phyloP scores from a whole-genome alignment of 202 grass and related monocot species.

The Hordeum pubiflorum region DNA sequence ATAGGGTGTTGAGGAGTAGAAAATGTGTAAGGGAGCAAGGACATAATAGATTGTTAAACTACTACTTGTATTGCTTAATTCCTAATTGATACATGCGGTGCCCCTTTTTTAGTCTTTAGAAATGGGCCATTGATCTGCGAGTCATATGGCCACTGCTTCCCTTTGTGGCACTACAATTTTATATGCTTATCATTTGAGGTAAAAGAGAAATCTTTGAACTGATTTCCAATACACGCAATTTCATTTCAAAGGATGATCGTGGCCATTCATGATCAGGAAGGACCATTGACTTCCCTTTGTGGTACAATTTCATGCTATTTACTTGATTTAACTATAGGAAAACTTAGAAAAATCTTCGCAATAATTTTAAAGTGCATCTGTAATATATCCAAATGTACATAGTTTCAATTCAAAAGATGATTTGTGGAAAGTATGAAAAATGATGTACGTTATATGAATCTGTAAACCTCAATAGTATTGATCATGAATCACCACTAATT shows the following conservation, averaged over 20 bases:
- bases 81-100: not conserved
- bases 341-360: not conserved
- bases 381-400: not conserved
- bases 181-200: slow-evolving; percentile 5
- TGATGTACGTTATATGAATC: not conserved
- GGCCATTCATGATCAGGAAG: not conserved
- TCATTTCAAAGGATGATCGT: not conserved
- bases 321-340: slow-evolving; percentile 16
- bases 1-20: not conserved
- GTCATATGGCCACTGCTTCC: slow-evolving; percentile 1
- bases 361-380: not conserved
- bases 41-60: not conserved
- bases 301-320: slow-evolving; percentile 7
- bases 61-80: not conserved
- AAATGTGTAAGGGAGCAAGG: not conserved
- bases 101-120: not conserved
- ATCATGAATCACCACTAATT: not conserved
- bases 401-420: not conserved
- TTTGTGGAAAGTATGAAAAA: slow-evolving; percentile 19
- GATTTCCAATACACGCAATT: not conserved
- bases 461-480: not conserved
- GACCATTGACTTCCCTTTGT: not conserved
- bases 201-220: not conserved
- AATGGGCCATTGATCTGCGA: slow-evolving; percentile 1
- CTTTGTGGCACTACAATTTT: not conserved